Percentiles rank a stretch among this genome's conserved stretches.
These are phyloP conservation scores for Aspergillus haitiensis DNA, from an alignment of 495 filamentous ascomycete genomes.

Conservation along the genomic window DNA sequence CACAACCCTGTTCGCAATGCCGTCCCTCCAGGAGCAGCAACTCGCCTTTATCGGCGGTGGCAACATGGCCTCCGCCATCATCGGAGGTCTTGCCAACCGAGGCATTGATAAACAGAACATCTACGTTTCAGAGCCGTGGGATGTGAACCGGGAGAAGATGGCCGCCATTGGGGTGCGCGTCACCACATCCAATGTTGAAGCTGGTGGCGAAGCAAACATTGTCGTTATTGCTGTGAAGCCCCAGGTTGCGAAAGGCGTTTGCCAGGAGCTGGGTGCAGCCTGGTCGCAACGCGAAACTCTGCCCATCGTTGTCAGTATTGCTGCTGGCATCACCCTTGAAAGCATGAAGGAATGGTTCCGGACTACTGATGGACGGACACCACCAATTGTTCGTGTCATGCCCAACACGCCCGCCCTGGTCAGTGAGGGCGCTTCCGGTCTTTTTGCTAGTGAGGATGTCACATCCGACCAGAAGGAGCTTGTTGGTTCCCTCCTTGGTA, in stretches of 20 bases:
- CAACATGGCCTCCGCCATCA: slow-evolving; percentile 49
- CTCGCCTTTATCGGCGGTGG: slow-evolving; percentile 48
- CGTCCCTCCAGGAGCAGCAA: slow-evolving; percentile 40
- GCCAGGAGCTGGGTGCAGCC: slow-evolving; percentile 87
- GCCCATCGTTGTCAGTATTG: slow-evolving; percentile 47
- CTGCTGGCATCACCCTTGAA: slow-evolving; percentile 42
- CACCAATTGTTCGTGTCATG: slow-evolving; percentile 44
- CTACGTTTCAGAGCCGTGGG: slow-evolving; percentile 78
- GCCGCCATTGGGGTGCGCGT: slow-evolving; percentile 83
- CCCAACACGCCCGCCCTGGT: slow-evolving; percentile 46
- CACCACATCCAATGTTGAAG: slow-evolving; percentile 81
- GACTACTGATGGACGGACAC: slow-evolving; percentile 27
- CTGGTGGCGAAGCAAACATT: slow-evolving; percentile 91
- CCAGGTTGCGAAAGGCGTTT: slow-evolving; percentile 78
- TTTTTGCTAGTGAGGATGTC: slow-evolving; percentile 35
- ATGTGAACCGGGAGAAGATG: slow-evolving; percentile 78
- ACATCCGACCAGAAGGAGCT: slow-evolving; percentile 37
- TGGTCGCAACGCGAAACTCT: slow-evolving; percentile 69
- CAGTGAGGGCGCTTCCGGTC: slow-evolving; percentile 38
- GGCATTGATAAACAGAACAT: slow-evolving; percentile 44
- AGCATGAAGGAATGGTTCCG: slow-evolving; percentile 37
- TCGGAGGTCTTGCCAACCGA: slow-evolving; percentile 39
- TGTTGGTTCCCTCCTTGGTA: slow-evolving; percentile 35
- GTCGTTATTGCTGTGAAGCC: slow-evolving; percentile 74
- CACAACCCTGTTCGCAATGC: slow-evolving; percentile 24